A percentile compares a stretch with the other conserved stretches of the same genome.
These are phyloP conservation scores for Leccinum fibrillosum DNA, from an alignment of 768 basidiomycete species.

Conservation along the genomic window DNA sequence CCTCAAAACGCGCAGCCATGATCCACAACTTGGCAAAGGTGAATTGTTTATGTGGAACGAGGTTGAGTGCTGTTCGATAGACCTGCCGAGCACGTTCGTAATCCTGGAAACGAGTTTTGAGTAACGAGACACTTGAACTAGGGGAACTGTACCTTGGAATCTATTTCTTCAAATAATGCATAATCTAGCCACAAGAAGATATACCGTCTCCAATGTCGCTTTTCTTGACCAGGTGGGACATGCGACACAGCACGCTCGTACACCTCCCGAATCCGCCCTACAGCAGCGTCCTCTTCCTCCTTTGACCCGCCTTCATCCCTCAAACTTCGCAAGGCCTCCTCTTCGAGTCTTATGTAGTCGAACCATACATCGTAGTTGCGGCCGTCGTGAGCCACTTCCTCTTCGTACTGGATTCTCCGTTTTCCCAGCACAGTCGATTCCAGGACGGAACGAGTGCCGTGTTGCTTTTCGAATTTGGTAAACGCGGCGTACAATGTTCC, in stretches of 20 bases:
- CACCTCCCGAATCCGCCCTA: conserved; percentile 78
- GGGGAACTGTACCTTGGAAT: conserved; percentile 64
- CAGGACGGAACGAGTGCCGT: conserved; percentile 82
- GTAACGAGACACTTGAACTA: background rate
- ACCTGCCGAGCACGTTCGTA: conserved; percentile 83
- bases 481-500: conserved; percentile 85
- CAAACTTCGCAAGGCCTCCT: conserved; percentile 76
- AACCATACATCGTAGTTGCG: conserved; percentile 99
- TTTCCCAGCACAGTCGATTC: conserved; percentile 95
- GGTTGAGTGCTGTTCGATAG: conserved; percentile 82
- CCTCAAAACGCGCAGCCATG: conserved; percentile 88
- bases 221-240: conserved; percentile 91
- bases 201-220: conserved; percentile 87
- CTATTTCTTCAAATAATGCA: conserved; percentile 95
- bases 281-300: conserved; percentile 63
- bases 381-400: conserved; percentile 87
- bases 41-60: conserved; percentile 95
- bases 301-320: conserved; percentile 69
- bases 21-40: conserved; percentile 98
- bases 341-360: conserved; percentile 91
- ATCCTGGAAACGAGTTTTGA: conserved; percentile 49
- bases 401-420: conserved; percentile 98
- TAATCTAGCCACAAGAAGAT: conserved; percentile 95
- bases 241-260: conserved; percentile 96
- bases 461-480: conserved; percentile 98